phyloP scores from a whole-genome alignment of 2,329 filamentous ascomycete genomes.

The Sclerotinia minor region DNA sequence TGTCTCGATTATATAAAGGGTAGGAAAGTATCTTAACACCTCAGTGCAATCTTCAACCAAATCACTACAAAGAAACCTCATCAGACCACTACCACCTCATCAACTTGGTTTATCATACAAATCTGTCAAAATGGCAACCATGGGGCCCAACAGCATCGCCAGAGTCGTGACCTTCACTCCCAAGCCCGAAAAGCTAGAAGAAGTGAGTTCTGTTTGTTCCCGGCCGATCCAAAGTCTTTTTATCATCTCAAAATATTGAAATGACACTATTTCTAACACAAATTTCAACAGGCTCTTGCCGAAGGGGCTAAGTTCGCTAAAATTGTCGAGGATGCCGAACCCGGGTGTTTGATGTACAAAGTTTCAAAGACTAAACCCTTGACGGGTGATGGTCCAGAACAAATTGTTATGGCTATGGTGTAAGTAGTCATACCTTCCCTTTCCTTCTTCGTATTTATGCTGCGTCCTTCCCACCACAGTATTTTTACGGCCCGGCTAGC shows the following conservation, averaged over 20 bases:
- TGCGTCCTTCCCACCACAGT: background rate
- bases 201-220: background rate
- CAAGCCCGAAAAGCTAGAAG: conserved; percentile 7
- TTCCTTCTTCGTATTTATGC: background rate
- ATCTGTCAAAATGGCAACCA: conserved; percentile 3
- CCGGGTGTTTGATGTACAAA: conserved; percentile 10
- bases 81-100: background rate
- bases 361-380: conserved; percentile 11
- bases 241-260: background rate
- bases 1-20: conserved; percentile 5
- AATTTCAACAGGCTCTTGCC: background rate
- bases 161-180: conserved; percentile 14
- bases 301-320: conserved; percentile 1
- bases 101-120: background rate
- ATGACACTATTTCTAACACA: background rate
- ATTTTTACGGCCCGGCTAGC: background rate
- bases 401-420: conserved; percentile 18
- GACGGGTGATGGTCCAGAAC: conserved; percentile 11
- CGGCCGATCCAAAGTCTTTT: background rate
- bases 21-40: background rate
- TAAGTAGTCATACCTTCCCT: background rate
- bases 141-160: background rate
- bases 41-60: background rate
- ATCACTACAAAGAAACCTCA: background rate
- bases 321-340: background rate